A percentile compares a stretch with the other conserved stretches of the same genome.
phyloP scores from a whole-genome alignment of 129 eudicot genomes.

The Kitagawia praeruptora region DNA sequence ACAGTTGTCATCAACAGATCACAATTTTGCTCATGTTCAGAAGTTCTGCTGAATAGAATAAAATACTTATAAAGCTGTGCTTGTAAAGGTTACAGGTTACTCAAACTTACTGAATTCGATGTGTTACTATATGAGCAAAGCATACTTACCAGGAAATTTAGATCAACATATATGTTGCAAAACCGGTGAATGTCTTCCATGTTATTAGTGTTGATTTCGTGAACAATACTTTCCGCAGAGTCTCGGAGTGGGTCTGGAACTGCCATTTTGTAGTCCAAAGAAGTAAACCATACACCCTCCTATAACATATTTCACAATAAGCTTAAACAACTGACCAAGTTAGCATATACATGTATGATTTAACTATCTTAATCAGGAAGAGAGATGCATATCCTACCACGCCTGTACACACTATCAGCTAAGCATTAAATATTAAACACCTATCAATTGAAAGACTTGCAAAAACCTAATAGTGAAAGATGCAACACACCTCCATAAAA shows the following conservation, averaged over 20 bases:
- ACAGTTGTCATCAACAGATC: background rate
- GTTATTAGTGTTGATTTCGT: conserved; percentile 69
- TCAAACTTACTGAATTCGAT: background rate
- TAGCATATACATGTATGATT: background rate
- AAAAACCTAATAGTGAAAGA: conserved; percentile 7
- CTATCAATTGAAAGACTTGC: background rate
- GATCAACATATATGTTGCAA: conserved; percentile 62
- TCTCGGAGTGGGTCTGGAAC: conserved; percentile 82
- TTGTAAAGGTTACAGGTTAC: background rate
- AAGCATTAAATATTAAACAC: background rate
- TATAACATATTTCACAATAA: conserved; percentile 8
- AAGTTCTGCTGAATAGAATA: background rate
- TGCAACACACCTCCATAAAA: conserved; percentile 66
- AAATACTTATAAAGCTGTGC: background rate
- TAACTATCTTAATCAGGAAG: background rate
- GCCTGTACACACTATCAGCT: background rate
- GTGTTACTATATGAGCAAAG: background rate
- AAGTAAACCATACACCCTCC: conserved; percentile 79
- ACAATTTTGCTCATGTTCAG: background rate
- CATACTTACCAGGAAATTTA: conserved; percentile 57
- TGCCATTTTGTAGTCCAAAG: conserved; percentile 56
- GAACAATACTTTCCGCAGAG: conserved; percentile 53
- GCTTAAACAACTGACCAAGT: background rate
- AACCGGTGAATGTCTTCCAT: conserved; percentile 80
- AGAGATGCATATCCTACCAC: background rate